Evolutionary conservation across 2,329 filamentous ascomycete species (phyloP), one percentile per base, ranked within the genome.

Genomic region (Botrytis fabae): DNA sequence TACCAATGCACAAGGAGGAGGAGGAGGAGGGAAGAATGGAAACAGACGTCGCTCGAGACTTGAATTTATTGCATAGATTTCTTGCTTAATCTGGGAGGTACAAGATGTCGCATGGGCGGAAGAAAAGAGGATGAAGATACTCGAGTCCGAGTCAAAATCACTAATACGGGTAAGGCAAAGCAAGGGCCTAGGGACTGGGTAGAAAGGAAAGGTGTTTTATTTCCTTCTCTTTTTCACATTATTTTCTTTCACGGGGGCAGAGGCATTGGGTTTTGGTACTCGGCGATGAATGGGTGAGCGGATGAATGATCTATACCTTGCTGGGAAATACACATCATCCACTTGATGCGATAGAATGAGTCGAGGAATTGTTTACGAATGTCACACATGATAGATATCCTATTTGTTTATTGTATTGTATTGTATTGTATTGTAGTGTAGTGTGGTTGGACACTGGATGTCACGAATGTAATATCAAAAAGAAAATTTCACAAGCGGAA

Each of bases 11-110:
- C 70, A 64, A 35, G 73, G 69, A n/a, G 73, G 69, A 8, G 69
- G 20, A 2, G 64, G 48, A 28, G 73, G 69, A 32, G 64, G 42
- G 8, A 69, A 70, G 1, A 65, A 60, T 32, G 73, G 68, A 65
- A 69, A 71, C 7, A 70, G 54, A 60, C 42, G 35, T n/a, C 46
- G 42, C 9, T 63, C 65, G n/a, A 68, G 61, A 38, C 35, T 42
- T 28, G 60, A 71, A 25, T 71, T 71, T 42, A 66, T 71, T 42
- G 70, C 28, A 35, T 71, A 71, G 28, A 70, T 38, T n/a, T 62
- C 51, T 35, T 44, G 9, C 28, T 12, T 12, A 18, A 25, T 65
- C 6, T 22, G 18, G 42, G 28, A 44, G 32, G 9, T 63, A n/a
- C 35, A 63, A 63, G 38, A 51, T 25, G 12, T 28, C 20, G 9